phyloP scores from a whole-genome alignment of 2,329 filamentous ascomycete genomes.

The Phialemoniopsis sp. region DNA sequence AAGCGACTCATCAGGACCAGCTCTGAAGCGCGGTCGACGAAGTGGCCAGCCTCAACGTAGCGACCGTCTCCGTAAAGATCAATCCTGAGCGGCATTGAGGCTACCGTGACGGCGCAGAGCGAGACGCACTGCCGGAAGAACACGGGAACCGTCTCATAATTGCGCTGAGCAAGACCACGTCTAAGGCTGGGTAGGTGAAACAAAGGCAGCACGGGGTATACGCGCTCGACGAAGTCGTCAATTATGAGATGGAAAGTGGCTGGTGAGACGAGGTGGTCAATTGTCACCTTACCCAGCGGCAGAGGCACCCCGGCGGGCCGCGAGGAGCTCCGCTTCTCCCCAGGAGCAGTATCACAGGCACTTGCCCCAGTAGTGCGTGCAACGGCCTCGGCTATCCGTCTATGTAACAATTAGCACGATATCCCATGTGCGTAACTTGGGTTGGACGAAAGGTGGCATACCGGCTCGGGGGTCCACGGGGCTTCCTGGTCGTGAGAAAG shows the following conservation, averaged over 20 bases:
- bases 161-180: conserved; percentile 3
- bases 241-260: conserved; percentile 11
- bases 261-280: conserved; percentile 12
- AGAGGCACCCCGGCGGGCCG: conserved; percentile 1
- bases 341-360: background rate
- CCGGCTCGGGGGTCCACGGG: conserved; percentile 14
- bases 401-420: too few relatives aligned
- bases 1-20: too few relatives aligned
- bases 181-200: conserved; percentile 12
- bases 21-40: too few relatives aligned
- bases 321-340: background rate
- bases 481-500: conserved; percentile 13
- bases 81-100: conserved; percentile 13
- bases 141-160: conserved; percentile 10
- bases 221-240: conserved; percentile 11
- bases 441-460: conserved; percentile 2
- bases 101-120: conserved; percentile 14
- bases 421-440: background rate
- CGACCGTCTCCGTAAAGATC: too few relatives aligned
- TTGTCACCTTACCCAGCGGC: conserved; percentile 4
- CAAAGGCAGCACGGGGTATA: conserved; percentile 15
- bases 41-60: too few relatives aligned
- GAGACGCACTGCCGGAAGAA: conserved; percentile 15
- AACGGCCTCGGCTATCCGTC: too few relatives aligned
- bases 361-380: too few relatives aligned